Conservation (phyloP, 169 alveolate species). For the Theileria orientalis region DNA sequence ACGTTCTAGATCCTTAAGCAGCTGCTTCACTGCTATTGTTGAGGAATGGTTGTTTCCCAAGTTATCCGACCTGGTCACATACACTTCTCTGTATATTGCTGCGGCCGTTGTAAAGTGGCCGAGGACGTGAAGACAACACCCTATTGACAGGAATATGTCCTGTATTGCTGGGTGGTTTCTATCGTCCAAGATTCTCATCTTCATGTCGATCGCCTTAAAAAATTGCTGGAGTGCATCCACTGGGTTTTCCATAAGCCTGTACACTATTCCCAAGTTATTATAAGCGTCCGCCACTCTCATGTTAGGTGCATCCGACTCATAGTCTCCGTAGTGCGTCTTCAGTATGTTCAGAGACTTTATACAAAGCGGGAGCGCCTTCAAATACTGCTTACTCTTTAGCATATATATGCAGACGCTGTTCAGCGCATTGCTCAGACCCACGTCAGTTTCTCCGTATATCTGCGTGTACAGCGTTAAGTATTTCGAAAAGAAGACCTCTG, state of each 20-base stretch:
- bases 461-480: conserved; percentile 36
- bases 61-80: conserved; percentile 66
- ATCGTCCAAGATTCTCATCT: conserved; percentile 78
- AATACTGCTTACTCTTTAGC: conserved; percentile 67
- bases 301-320: conserved; percentile 70
- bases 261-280: conserved; percentile 78
- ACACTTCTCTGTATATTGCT: conserved; percentile 80
- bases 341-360: conserved; percentile 66
- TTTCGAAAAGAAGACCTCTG: conserved; percentile 61
- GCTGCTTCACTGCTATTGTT: conserved; percentile 68
- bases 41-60: conserved; percentile 78
- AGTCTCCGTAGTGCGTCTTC: conserved; percentile 74
- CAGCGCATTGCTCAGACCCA: conserved; percentile 67
- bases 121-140: conserved; percentile 79
- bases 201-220: conserved; percentile 81
- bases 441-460: conserved; percentile 38
- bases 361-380: conserved; percentile 71
- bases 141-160: conserved; percentile 78
- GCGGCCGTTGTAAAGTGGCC: conserved; percentile 77
- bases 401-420: conserved; percentile 71
- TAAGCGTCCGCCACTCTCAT: conserved; percentile 80
- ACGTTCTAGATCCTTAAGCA: conserved; percentile 62
- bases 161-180: conserved; percentile 77
- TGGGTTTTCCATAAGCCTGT: conserved; percentile 75
- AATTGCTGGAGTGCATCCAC: conserved; percentile 76